A percentile compares a stretch with the other conserved stretches of the same genome.
These are phyloP conservation scores for Xylaria sp. DNA, from an alignment of 2,329 filamentous ascomycete species.

Conservation along the genomic window DNA sequence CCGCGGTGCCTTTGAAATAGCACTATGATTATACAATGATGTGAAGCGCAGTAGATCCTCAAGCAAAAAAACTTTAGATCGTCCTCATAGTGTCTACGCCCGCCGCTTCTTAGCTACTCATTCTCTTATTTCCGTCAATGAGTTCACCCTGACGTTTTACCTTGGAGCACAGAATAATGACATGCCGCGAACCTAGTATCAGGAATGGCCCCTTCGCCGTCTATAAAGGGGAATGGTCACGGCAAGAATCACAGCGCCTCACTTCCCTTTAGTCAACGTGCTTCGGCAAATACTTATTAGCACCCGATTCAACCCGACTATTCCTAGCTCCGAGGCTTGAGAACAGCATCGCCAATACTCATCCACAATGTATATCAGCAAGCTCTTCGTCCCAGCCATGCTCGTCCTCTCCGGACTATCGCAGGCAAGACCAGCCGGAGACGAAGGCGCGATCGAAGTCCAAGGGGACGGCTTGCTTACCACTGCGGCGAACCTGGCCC, in stretches of 20 bases:
- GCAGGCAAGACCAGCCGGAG: background rate
- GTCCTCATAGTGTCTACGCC: background rate
- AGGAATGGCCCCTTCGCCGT: background rate
- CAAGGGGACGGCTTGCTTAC: background rate
- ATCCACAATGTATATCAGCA: slow-evolving; percentile 27
- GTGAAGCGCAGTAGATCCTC: background rate
- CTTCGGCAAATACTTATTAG: background rate
- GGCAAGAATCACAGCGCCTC: background rate
- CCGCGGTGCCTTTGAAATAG: background rate
- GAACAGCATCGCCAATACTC: background rate
- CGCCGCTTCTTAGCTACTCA: background rate
- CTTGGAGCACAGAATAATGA: slow-evolving; percentile 1
- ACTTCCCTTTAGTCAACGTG: too few species aligned
- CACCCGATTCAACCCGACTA: background rate
- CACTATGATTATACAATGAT: background rate
- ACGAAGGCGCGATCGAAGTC: background rate
- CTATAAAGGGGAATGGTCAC: slow-evolving; percentile 16
- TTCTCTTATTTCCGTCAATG: background rate
- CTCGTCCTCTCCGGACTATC: slow-evolving; percentile 23
- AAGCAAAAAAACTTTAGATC: background rate
- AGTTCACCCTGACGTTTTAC: slow-evolving; percentile 20
- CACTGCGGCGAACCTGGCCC: background rate
- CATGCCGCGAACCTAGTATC: background rate
- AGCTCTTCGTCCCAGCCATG: slow-evolving; percentile 22
- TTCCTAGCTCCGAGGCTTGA: background rate